Percentiles rank a stretch among this genome's conserved stretches.
Evolutionary conservation across 805 yeast species (phyloP).

Genomic region (Brettanomyces bruxellensis): DNA sequence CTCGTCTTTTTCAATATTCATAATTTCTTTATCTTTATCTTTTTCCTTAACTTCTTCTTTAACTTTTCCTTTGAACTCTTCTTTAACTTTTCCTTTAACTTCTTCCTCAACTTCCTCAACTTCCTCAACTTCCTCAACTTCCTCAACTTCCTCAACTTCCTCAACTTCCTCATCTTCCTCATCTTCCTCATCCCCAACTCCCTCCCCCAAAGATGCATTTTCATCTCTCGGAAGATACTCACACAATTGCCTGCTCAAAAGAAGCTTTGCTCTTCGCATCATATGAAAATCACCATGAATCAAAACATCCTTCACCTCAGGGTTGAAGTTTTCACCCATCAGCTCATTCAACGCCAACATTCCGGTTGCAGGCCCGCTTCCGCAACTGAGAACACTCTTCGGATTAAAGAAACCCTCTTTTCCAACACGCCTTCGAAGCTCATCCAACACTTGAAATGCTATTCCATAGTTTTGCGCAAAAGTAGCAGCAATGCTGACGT

Average conservation of each 20-base stretch:
- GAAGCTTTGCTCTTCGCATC: conserved; percentile 70
- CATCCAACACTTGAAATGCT: conserved; percentile 53
- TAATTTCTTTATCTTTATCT: conserved; percentile 10
- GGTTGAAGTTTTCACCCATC: conserved; percentile 56
- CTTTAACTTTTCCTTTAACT: no score
- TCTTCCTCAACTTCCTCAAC: conserved; percentile 1
- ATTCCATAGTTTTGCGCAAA: conserved; percentile 79
- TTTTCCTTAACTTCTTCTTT: conserved; percentile 3
- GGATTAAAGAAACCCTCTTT: conserved; percentile 45
- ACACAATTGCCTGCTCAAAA: conserved; percentile 59
- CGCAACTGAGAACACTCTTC: conserved; percentile 58
- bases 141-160: conserved; percentile 1
- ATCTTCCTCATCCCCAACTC: not conserved
- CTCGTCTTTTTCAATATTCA: conserved; percentile 11
- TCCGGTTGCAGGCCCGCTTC: conserved; percentile 90
- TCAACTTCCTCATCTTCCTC: conserved; percentile 4
- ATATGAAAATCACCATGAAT: conserved; percentile 62
- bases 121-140: not conserved
- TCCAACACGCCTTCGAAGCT: conserved; percentile 45
- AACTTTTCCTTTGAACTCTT: no score
- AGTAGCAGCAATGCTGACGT: conserved; percentile 71
- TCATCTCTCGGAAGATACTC: conserved; percentile 24
- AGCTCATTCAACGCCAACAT: conserved; percentile 80
- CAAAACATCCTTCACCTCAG: conserved; percentile 60
- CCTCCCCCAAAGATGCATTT: no score